Percentiles rank a stretch among this genome's conserved stretches.
Conservation (phyloP, 345 rosid genomes). For the Punica granatum region DNA sequence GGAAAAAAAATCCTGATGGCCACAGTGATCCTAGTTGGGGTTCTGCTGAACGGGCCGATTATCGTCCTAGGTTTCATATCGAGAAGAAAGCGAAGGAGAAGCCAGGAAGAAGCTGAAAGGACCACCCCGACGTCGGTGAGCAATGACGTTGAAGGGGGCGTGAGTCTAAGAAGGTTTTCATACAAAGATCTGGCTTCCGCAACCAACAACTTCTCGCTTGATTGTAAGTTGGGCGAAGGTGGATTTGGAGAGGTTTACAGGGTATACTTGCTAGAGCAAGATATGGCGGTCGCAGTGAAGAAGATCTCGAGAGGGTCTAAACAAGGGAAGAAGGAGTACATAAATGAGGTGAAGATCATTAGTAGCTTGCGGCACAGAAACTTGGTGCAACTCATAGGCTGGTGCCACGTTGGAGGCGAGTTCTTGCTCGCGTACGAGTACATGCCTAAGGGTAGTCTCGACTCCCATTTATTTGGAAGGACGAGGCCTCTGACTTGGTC, state of each 20-base stretch:
- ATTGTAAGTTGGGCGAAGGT: conserved; percentile 53
- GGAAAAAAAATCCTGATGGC: conserved; percentile 7
- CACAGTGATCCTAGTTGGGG: conserved; percentile 7
- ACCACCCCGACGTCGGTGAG: conserved; percentile 19
- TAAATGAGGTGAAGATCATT: conserved; percentile 44
- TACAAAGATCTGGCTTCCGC: conserved; percentile 35
- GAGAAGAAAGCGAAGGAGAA: conserved; percentile 14
- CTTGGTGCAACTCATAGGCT: conserved; percentile 59
- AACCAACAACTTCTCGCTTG: conserved; percentile 36
- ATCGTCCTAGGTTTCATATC: not conserved
- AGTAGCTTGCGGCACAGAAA: conserved; percentile 53
- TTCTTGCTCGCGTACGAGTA: conserved; percentile 62
- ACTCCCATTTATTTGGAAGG: conserved; percentile 39
- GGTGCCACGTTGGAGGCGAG: conserved; percentile 55
- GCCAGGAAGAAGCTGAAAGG: conserved; percentile 7
- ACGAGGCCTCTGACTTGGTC: conserved; percentile 33
- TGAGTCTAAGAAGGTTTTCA: conserved; percentile 47
- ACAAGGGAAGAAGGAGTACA: conserved; percentile 45
- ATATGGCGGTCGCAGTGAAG: conserved; percentile 36
- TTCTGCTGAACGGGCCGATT: not conserved
- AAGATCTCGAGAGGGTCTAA: conserved; percentile 34
- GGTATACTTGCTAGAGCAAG: conserved; percentile 27
- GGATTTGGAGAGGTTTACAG: conserved; percentile 51
- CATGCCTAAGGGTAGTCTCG: conserved; percentile 67
- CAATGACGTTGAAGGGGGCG: conserved; percentile 42